Conservation (phyloP, 306 rosid genomes). For the Medicago ruthenica region DNA sequence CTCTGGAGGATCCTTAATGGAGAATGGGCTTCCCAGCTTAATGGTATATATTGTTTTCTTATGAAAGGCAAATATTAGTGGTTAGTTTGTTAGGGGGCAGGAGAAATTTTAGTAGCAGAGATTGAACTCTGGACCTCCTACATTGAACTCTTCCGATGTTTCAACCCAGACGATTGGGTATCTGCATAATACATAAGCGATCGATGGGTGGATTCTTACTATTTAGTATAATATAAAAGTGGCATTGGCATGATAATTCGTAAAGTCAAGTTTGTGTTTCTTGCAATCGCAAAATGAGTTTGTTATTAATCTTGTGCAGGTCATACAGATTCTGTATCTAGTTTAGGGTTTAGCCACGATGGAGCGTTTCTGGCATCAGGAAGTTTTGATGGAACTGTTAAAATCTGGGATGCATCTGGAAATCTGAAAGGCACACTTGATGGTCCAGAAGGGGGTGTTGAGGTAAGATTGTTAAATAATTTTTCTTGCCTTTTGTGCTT, state of each 20-base stretch:
- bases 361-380: constrained; percentile 85
- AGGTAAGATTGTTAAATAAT: constrained; percentile 48
- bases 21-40: constrained; percentile 85
- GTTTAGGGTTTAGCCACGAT: constrained; percentile 79
- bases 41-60: not conserved
- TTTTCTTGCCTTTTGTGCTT: constrained; percentile 12
- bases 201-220: constrained; percentile 14
- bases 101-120: not conserved
- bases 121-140: not conserved
- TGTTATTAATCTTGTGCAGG: constrained; percentile 56
- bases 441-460: constrained; percentile 80
- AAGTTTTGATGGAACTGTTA: constrained; percentile 74
- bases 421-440: constrained; percentile 63
- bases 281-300: constrained; percentile 10
- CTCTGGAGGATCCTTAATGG: constrained; percentile 85
- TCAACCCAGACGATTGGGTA: constrained; percentile 46
- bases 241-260: constrained; percentile 2
- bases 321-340: constrained; percentile 75
- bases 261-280: constrained; percentile 13
- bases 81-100: not conserved
- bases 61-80: not conserved
- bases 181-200: constrained; percentile 28
- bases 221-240: not conserved
- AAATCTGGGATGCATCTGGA: constrained; percentile 79
- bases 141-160: not conserved